Percentiles rank a stretch among this genome's conserved stretches.
phyloP scores from a whole-genome alignment of 2,329 filamentous ascomycete species.

The Penicillium carneum region DNA sequence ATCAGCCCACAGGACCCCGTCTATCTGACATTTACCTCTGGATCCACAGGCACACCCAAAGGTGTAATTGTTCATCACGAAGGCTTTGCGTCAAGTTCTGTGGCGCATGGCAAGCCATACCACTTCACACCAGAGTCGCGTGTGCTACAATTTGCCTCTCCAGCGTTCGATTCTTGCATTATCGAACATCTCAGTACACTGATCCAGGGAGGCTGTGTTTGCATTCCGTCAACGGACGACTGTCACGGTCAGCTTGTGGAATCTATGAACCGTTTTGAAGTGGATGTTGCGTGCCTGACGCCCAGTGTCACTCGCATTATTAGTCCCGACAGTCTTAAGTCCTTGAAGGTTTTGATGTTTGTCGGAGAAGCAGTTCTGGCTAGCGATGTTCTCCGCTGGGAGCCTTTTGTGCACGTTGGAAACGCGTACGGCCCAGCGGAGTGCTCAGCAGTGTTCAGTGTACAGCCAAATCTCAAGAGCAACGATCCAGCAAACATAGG shows the following conservation, averaged over 20 bases:
- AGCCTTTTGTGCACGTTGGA: conserved; percentile 43
- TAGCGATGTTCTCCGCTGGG: conserved; percentile 46
- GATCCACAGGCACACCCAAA: conserved; percentile 43
- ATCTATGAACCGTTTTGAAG: conserved; percentile 53
- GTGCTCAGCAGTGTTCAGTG: conserved; percentile 42
- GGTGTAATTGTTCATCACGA: conserved; percentile 17
- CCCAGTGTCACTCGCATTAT: background rate
- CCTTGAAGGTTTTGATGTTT: conserved; percentile 32
- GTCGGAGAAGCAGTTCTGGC: conserved; percentile 34
- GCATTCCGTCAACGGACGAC: conserved; percentile 22
- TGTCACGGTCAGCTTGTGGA: conserved; percentile 51
- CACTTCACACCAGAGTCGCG: conserved; percentile 12
- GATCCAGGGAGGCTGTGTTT: conserved; percentile 28
- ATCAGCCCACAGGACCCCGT: too few relatives aligned
- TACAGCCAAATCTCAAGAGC: conserved; percentile 34
- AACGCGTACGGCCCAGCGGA: conserved; percentile 54
- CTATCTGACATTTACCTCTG: conserved; percentile 34
- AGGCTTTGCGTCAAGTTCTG: conserved; percentile 18
- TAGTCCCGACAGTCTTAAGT: too few relatives aligned
- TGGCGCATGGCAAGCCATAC: conserved; percentile 25
- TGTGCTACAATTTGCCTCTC: conserved; percentile 19
- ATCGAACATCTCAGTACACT: conserved; percentile 26
- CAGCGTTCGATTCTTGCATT: conserved; percentile 17
- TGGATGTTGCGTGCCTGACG: background rate
- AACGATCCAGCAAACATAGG: conserved; percentile 10